phyloP scores from a whole-genome alignment of 2,329 filamentous ascomycete genomes.

The Colletotrichum abscissum region DNA sequence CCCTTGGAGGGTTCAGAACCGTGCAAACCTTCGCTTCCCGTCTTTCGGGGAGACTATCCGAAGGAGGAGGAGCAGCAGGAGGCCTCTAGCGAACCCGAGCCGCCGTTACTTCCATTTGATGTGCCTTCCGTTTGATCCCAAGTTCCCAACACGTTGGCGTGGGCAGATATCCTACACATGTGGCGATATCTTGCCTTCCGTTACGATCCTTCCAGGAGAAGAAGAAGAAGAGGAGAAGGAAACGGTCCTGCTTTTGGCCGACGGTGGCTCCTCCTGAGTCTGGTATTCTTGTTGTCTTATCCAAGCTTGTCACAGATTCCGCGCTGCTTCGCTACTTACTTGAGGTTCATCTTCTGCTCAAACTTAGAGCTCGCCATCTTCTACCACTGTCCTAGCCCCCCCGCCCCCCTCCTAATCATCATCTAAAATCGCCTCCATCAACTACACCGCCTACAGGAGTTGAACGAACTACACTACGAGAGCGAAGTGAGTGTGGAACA shows the following conservation, averaged over 20 bases:
- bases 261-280: background rate
- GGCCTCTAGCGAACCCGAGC: background rate
- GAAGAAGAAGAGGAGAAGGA: background rate
- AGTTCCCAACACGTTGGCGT: background rate
- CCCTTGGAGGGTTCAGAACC: background rate
- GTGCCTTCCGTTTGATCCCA: background rate
- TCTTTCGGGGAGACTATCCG: background rate
- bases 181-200: background rate
- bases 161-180: background rate
- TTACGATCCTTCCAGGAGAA: background rate
- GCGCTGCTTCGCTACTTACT: background rate
- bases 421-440: background rate
- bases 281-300: background rate
- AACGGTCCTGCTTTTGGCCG: background rate
- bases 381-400: background rate
- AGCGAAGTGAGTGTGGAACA: background rate
- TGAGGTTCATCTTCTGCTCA: background rate
- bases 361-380: background rate
- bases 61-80: background rate
- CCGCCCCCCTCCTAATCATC: background rate
- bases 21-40: background rate
- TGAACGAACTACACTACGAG: background rate
- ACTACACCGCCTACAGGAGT: background rate
- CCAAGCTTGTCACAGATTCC: background rate
- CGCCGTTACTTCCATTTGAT: background rate